Percentiles rank a stretch among this genome's conserved stretches.
phyloP scores from a whole-genome alignment of 2,329 filamentous ascomycete species.

The Xylariales sp. region DNA sequence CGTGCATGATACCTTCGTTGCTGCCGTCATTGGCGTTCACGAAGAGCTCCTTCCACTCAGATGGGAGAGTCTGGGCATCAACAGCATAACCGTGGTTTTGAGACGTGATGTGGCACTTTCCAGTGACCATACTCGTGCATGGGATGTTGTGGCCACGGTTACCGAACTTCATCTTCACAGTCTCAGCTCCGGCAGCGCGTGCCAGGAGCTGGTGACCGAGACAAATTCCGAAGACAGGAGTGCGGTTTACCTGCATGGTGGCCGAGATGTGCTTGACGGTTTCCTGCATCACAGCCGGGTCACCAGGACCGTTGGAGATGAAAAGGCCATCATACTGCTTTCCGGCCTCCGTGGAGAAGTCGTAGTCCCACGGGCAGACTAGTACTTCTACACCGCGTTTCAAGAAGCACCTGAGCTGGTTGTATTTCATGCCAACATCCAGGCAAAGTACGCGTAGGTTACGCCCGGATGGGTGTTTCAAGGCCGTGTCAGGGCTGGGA shows the following conservation, averaged over 20 bases:
- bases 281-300: constrained; percentile 77
- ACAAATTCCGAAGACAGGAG: constrained; percentile 94
- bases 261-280: constrained; percentile 77
- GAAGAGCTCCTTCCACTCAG: constrained; percentile 89
- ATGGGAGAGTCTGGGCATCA: constrained; percentile 68
- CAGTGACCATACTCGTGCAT: constrained; percentile 91
- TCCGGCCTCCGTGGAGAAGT: constrained; percentile 72
- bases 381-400: constrained; percentile 88
- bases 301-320: constrained; percentile 95
- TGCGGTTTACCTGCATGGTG: constrained; percentile 73
- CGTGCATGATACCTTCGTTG: constrained; percentile 95
- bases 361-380: constrained; percentile 94
- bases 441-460: constrained; percentile 84
- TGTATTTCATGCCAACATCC: constrained; percentile 97
- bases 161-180: constrained; percentile 97
- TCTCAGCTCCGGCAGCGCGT: constrained; percentile 78
- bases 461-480: constrained; percentile 86
- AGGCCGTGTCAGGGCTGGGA: constrained; percentile 63
- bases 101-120: constrained; percentile 97
- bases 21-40: constrained; percentile 97
- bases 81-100: constrained; percentile 98
- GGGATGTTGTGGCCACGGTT: constrained; percentile 99
- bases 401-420: constrained; percentile 91
- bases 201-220: constrained; percentile 91
- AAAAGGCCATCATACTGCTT: constrained; percentile 95